Base-by-base conservation (phyloP, 768 basidiomycete genomes). In the Collybia sordida region DNA sequence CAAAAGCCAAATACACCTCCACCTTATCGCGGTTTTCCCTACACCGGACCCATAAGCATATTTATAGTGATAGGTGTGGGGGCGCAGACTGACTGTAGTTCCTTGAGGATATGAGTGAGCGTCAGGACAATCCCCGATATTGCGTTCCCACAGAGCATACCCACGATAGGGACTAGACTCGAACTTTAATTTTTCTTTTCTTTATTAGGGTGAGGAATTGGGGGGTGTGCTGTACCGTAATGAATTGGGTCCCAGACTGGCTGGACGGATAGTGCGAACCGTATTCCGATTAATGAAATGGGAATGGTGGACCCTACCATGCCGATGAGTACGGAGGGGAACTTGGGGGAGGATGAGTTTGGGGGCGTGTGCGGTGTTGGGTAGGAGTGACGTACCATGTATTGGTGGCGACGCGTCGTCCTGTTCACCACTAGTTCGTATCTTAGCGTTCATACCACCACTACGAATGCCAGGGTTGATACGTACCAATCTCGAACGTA, bases 191-290 rank as follows among this genome's bases (percentile, higher is more conserved):
- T 22, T 37, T n/a, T n/a, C n/a, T n/a, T n/a, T n/a, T n/a, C n/a
- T n/a, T n/a, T n/a, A n/a, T n/a, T n/a, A n/a, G 12, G 21, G 49
- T 53, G 14, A 15, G 14, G 42, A 25, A 18, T 28, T 14, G 27
- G 18, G 40, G 19, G 14, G 28, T 22, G 15, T 17, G 42, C 19
- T 83, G 36, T 52, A 89, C 90, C 85, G 58, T 85, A 93, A 61
- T 91, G 87, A 31, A 83, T 82, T 0, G 93, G 90, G 21, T 72
- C 79, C 93, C 93, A 94, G 65, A 94, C 91, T 2, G 90, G 90
- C 0, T 79, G 63, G 12, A 86, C 72, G 0, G 77, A 73, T 87
- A 94, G 93, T 2, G 90, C 87, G 56, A 80, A 92, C 5, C 79
- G 77, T 1, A 81, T 75, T 0, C 91, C 91, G 9, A 93, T 68